Evolutionary conservation across 164 flowering plant genomes (phyloP), one percentile per base, ranked within the genome.

Genomic region (Berberis vulgaris): DNA sequence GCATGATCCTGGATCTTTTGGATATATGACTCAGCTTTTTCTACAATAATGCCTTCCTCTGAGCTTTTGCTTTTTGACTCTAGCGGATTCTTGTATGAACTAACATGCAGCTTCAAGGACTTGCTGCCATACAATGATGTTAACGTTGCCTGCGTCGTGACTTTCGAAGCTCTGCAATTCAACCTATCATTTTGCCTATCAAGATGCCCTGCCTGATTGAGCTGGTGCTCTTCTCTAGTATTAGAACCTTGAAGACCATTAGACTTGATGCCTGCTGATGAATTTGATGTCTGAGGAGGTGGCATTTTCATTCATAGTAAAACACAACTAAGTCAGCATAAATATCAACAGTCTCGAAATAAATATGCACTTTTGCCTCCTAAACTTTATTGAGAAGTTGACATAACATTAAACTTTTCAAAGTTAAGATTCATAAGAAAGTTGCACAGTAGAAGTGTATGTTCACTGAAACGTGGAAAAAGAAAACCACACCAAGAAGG

Each of bases 51-150:
- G 54, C 83, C 77, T 39, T 87, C 92, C 60, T 81, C 84, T 50
- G 82, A 73, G 63, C 64, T 68, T 57, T 73, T 76, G 67, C 63
- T 67, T 62, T 71, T 71, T 13, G 74, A 60, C 69, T 61, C 69
- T 58, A 67, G 43, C 41, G 49, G 61, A 68, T 52, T 74, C 65
- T 71, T 77, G 59, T 45, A 60, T 45, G 64, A 68, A 61, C 59
- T 69, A 60, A 61, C 66, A 63, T 60, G 85, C 71, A 61, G 65
- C 69, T 54, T 74, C 1, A 63, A 50, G 45, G 67, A 49, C 72
- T 67, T 77, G 66, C 67, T 76, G 53, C 85, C 78, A 67, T 80
- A 86, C 72, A 84, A 53, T 61, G 88, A 80, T 49, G 91, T 73
- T 75, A 84, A 71, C 60, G 80, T 87, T 67, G 81, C 62, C 65